phyloP scores from a whole-genome alignment of 306 rosid genomes.

The Boehmeria nivea region DNA sequence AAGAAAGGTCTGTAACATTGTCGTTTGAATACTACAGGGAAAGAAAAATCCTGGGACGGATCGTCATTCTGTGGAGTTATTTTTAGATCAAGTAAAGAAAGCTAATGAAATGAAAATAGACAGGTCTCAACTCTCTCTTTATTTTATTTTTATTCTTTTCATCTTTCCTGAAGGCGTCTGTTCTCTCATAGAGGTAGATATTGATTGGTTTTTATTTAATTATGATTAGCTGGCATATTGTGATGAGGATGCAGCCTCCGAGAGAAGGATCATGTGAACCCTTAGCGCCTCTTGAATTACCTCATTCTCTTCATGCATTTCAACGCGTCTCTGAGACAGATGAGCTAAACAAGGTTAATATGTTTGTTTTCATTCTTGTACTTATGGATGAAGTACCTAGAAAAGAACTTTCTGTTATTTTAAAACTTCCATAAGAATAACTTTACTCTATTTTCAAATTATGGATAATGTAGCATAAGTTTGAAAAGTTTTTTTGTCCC shows the following conservation, averaged over 20 bases:
- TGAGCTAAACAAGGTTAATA: slow-evolving; percentile 55
- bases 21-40: slow-evolving; percentile 44
- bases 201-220: slow-evolving; percentile 11
- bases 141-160: slow-evolving; percentile 3
- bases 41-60: slow-evolving; percentile 96
- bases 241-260: slow-evolving; percentile 90
- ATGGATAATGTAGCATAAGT: no score
- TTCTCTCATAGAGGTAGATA: slow-evolving; percentile 4
- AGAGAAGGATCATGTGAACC: slow-evolving; percentile 73
- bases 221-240: slow-evolving; percentile 75
- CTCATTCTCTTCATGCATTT: slow-evolving; percentile 88
- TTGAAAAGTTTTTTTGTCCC: no score
- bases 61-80: slow-evolving; percentile 47
- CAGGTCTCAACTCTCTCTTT: slow-evolving; percentile 38
- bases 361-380: slow-evolving; percentile 8
- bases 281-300: slow-evolving; percentile 89
- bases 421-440: no score
- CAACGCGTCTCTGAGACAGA: slow-evolving; percentile 68
- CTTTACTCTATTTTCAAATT: no score
- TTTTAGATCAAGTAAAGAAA: slow-evolving; percentile 59
- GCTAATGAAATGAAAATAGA: slow-evolving; percentile 93
- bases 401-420: no score
- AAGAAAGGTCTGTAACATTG: not conserved
- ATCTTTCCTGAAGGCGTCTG: not conserved
- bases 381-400: not conserved